These are phyloP conservation scores for Cucurbita maxima DNA, from an alignment of 306 rosid genomes.

Conservation along the genomic window DNA sequence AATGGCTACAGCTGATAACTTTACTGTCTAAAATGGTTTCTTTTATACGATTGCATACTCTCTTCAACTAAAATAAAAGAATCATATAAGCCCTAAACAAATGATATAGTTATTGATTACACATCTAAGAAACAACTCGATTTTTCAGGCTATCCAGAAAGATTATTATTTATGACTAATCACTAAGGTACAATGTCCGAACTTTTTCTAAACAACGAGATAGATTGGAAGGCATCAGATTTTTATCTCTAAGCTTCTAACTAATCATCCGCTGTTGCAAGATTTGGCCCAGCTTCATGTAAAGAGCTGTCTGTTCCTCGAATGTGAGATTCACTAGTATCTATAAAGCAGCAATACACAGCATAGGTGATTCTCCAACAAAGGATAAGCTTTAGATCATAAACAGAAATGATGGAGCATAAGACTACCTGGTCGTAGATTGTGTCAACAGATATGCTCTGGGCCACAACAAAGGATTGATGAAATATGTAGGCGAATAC, in stretches of 20 bases:
- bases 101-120: background rate
- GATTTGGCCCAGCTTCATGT: conserved; percentile 52
- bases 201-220: background rate
- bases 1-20: background rate
- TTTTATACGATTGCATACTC: no score
- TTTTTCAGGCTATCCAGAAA: background rate
- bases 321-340: conserved; percentile 68
- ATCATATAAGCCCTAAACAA: background rate
- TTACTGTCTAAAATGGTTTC: background rate
- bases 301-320: conserved; percentile 68
- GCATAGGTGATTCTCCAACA: background rate
- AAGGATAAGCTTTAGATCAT: background rate
- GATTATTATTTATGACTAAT: background rate
- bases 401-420: background rate
- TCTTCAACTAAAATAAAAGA: background rate
- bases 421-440: conserved; percentile 63
- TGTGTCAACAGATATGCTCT: conserved; percentile 59
- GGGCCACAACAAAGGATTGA: conserved; percentile 76
- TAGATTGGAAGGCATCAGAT: background rate
- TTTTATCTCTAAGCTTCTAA: background rate
- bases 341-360: conserved; percentile 17
- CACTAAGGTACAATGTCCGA: background rate
- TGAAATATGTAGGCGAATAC: conserved; percentile 92
- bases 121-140: background rate
- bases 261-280: conserved; percentile 47